phyloP scores from a whole-genome alignment of 805 yeast species.

The Wickerhamomyces xylosicus region DNA sequence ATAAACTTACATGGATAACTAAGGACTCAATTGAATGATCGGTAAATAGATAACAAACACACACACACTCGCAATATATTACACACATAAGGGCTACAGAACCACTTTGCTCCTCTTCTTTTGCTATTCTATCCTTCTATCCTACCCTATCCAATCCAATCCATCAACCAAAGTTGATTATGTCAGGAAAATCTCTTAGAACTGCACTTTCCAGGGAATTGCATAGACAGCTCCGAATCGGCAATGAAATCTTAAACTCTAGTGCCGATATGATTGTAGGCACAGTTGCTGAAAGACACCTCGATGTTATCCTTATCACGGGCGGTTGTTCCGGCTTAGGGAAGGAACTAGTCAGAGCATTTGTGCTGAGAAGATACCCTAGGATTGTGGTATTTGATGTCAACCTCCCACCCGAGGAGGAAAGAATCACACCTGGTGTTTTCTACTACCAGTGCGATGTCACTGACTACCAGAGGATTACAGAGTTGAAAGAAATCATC shows the following conservation, averaged over 20 bases:
- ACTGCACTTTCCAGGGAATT: not conserved
- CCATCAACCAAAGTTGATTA: no score
- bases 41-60: no score
- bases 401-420: slow-evolving; percentile 17
- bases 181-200: not conserved
- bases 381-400: slow-evolving; percentile 63
- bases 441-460: slow-evolving; percentile 65
- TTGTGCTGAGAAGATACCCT: slow-evolving; percentile 31
- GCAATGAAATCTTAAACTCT: slow-evolving; percentile 4
- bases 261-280: slow-evolving; percentile 36
- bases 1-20: no score
- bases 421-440: slow-evolving; percentile 27
- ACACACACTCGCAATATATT: no score
- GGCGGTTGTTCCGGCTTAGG: slow-evolving; percentile 87
- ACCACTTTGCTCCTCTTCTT: no score
- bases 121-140: no score
- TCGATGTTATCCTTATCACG: slow-evolving; percentile 64
- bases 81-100: no score
- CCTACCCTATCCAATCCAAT: no score
- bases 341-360: slow-evolving; percentile 38
- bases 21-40: no score
- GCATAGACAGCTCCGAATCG: not conserved
- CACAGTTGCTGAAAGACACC: slow-evolving; percentile 36
- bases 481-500: slow-evolving; percentile 29
- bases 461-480: slow-evolving; percentile 36